Evolutionary conservation across 176 grass and related monocot genomes (phyloP), one percentile per base, ranked within the genome.

Genomic region (Oryza glaberrima): DNA sequence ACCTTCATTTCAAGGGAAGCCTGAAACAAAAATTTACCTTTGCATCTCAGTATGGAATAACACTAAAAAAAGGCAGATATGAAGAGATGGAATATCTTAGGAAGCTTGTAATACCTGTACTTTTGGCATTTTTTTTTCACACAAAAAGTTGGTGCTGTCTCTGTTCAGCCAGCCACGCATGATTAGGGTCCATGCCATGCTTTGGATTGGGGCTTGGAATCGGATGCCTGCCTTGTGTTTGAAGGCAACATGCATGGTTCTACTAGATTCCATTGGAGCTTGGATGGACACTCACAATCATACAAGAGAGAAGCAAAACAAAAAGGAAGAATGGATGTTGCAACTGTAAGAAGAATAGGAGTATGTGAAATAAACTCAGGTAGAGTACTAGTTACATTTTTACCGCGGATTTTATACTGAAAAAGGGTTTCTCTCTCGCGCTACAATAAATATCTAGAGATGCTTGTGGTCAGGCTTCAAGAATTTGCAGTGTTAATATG

Each of bases 111-210:
- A 11, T 46, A 78, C 14, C 12, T 20, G 5, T 40, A 68, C 65
- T 38, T 49, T 60, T 72, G 56, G 26, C 30, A 0, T 20, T 32
- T 32, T 32, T 83, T 75, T 75, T 51, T 48, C 43, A 51, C 56
- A 6, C n/a, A 11, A 15, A 65, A 75, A 30, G 67, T 12, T 26
- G 48, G 36, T n/a, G 67, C 43, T 48, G n/a, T 51, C 20, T 70
- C 56, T 64, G 69, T 61, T 68, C 80, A 73, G 51, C 4, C 69
- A 63, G 69, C 32, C 20, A 10, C 14, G 36, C 70, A 83, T 74
- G 56, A 83, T 66, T 83, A 48, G 43, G 28, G 38, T 30, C 70
- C 81, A 48, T 35, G 40, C 38, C 70, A 81, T 75, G 81, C 26
- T 51, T 52, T 17, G 9, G 14, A 51, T 52, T 17, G 9, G 14